Evolutionary conservation across 2,329 filamentous ascomycete species (phyloP).

Genomic region (Alternaria gaisen): DNA sequence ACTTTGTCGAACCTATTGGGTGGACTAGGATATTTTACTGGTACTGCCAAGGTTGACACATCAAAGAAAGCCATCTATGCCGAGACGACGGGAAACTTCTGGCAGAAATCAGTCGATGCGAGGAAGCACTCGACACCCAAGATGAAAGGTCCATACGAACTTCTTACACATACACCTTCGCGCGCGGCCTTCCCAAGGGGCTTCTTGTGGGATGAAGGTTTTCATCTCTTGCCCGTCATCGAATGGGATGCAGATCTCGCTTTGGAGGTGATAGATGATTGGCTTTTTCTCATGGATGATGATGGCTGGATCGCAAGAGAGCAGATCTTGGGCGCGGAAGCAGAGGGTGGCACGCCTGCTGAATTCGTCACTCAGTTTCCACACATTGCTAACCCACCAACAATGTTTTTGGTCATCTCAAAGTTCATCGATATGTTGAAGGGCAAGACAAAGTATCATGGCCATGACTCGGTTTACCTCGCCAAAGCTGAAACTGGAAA

Average conservation of each 20-base stretch:
- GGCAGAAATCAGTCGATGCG: slow-evolving; percentile 85
- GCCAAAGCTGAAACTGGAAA: slow-evolving; percentile 71
- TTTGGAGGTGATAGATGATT: slow-evolving; percentile 85
- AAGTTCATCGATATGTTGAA: slow-evolving; percentile 70
- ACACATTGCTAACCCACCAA: slow-evolving; percentile 95
- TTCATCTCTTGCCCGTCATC: slow-evolving; percentile 85
- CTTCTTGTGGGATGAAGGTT: slow-evolving; percentile 97
- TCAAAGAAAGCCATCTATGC: slow-evolving; percentile 90
- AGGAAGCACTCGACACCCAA: slow-evolving; percentile 72
- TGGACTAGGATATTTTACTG: slow-evolving; percentile 92
- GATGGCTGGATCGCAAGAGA: slow-evolving; percentile 97
- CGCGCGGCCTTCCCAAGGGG: slow-evolving; percentile 93
- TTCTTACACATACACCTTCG: slow-evolving; percentile 89
- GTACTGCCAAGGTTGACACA: slow-evolving; percentile 82
- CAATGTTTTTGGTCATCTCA: slow-evolving; percentile 86
- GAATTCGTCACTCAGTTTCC: slow-evolving; percentile 95
- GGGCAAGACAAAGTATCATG: slow-evolving; percentile 58
- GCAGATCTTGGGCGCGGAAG: slow-evolving; percentile 89
- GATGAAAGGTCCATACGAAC: slow-evolving; percentile 80
- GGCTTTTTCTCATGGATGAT: slow-evolving; percentile 93
- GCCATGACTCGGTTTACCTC: slow-evolving; percentile 65
- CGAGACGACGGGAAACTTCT: slow-evolving; percentile 91
- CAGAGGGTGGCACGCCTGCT: slow-evolving; percentile 85
- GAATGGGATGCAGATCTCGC: slow-evolving; percentile 93
- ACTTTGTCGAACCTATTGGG: slow-evolving; percentile 93